Percentiles rank a stretch among this genome's conserved stretches.
Evolutionary conservation across 2,329 filamentous ascomycete genomes (phyloP).

Genomic region (Ophiostoma tasmaniense): DNA sequence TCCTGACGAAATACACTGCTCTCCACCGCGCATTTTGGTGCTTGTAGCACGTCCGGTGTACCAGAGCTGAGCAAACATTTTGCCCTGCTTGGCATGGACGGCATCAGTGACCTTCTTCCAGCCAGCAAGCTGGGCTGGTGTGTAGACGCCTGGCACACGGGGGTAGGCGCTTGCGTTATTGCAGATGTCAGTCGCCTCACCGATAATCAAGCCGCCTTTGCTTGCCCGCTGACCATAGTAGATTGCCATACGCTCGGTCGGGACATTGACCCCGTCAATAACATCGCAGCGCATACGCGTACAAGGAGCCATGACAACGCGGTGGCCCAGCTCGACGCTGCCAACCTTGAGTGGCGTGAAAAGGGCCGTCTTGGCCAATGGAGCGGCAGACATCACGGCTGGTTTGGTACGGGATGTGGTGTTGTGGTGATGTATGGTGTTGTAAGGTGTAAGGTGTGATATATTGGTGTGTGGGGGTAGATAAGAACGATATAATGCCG

Average conservation of each 20-base stretch:
- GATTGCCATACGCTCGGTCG: conserved; percentile 27
- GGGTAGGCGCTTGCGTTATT: conserved; percentile 21
- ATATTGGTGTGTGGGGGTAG: not conserved
- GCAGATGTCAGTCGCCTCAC: conserved; percentile 39
- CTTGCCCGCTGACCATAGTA: conserved; percentile 39
- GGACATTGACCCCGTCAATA: conserved; percentile 28
- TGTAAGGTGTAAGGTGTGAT: not conserved
- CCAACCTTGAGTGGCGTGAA: conserved; percentile 34
- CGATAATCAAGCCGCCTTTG: conserved; percentile 35
- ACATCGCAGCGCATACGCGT: conserved; percentile 45
- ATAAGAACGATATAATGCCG: not conserved
- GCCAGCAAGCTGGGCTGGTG: conserved; percentile 14
- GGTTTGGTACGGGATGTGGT: not conserved
- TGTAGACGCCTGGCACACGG: conserved; percentile 16
- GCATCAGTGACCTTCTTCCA: conserved; percentile 19
- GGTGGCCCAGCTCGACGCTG: conserved; percentile 38
- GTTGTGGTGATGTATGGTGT: not conserved
- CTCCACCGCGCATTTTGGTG: conserved; percentile 31
- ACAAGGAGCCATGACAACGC: conserved; percentile 35
- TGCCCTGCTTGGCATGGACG: conserved; percentile 19
- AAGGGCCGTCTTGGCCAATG: conserved; percentile 16
- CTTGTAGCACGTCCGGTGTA: conserved; percentile 30
- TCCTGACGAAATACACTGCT: conserved; percentile 29
- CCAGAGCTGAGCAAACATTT: conserved; percentile 41
- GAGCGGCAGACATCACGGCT: not conserved